phyloP scores from a whole-genome alignment of 345 rosid species.

The Mercurialis annua region DNA sequence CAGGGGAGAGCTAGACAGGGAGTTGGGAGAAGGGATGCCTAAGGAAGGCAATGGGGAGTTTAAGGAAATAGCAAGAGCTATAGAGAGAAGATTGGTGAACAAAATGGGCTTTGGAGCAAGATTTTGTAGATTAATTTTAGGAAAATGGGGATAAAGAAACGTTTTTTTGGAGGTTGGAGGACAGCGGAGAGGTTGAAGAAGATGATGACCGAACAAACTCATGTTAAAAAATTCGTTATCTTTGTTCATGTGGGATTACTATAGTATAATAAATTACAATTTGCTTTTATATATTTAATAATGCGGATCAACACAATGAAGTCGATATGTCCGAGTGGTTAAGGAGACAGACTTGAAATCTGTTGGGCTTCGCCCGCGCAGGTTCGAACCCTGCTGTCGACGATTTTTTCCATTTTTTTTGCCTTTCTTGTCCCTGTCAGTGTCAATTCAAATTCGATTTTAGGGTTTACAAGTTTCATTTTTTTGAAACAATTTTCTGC shows the following conservation, averaged over 20 bases:
- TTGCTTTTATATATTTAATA: too few species aligned
- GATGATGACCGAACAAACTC: constrained; percentile 32
- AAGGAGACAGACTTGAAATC: constrained; percentile 99
- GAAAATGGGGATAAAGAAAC: constrained; percentile 17
- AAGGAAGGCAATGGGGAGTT: constrained; percentile 50
- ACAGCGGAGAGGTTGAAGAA: constrained; percentile 26
- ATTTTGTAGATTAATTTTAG: constrained; percentile 10
- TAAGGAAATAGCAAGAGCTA: constrained; percentile 54
- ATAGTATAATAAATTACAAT: not conserved
- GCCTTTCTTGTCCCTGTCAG: not conserved
- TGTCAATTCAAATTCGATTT: not conserved
- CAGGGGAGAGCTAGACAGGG: constrained; percentile 29
- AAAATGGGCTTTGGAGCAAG: constrained; percentile 29
- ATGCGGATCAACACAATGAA: not conserved
- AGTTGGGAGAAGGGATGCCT: constrained; percentile 70
- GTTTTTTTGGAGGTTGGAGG: constrained; percentile 19
- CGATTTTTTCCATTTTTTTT: constrained; percentile 1
- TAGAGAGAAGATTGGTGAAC: constrained; percentile 42
- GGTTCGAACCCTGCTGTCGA: constrained; percentile 99
- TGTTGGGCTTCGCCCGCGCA: constrained; percentile 98
- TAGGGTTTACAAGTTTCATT: too few species aligned
- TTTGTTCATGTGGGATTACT: not conserved
- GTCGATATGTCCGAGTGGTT: constrained; percentile 93
- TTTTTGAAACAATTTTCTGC: too few species aligned
- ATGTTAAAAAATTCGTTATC: constrained; percentile 15